A percentile compares a stretch with the other conserved stretches of the same genome.
These are phyloP conservation scores for Irpex lacteus DNA, from an alignment of 1,284 basidiomycete genomes.

Conservation along the genomic window DNA sequence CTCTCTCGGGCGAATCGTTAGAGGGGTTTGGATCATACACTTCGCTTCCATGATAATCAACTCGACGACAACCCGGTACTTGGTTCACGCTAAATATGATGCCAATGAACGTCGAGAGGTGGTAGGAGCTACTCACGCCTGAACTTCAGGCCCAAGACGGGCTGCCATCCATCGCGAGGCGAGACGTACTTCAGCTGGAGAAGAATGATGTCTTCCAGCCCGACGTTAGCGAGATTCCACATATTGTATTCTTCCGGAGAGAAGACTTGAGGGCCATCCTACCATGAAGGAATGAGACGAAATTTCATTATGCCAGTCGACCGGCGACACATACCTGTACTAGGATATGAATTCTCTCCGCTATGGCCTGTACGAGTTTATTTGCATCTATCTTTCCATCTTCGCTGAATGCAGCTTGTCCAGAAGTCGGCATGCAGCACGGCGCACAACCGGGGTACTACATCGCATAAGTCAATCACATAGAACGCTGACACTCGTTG, in stretches of 20 bases:
- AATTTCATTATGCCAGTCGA: too few species aligned
- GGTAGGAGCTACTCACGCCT: background rate
- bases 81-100: too few species aligned
- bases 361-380: background rate
- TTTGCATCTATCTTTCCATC: background rate
- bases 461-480: background rate
- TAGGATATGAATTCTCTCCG: background rate
- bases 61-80: background rate
- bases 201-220: background rate
- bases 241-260: background rate
- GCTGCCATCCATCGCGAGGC: background rate
- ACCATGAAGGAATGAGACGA: background rate
- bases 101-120: too few species aligned
- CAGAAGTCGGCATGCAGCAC: background rate
- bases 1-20: too few species aligned
- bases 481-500: background rate
- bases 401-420: background rate
- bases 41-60: too few species aligned
- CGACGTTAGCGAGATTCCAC: background rate
- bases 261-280: background rate
- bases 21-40: too few species aligned
- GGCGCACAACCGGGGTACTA: background rate
- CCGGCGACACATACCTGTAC: background rate
- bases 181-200: background rate
- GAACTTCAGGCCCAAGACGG: background rate